These are phyloP conservation scores for Neonectria hederae DNA, from an alignment of 2,329 filamentous ascomycete genomes.

Conservation along the genomic window DNA sequence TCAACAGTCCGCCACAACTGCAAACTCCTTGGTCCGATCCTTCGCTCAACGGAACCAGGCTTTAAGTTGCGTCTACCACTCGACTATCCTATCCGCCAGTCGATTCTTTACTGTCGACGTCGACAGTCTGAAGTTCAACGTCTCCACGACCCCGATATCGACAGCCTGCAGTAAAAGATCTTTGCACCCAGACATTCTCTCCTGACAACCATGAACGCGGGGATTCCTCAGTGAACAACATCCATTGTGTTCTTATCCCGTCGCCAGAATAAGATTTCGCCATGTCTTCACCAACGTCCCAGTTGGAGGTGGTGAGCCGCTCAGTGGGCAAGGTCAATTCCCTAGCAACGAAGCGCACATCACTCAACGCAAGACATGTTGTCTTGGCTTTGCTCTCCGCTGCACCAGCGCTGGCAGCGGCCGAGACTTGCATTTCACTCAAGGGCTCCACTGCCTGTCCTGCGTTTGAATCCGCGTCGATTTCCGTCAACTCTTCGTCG, in stretches of 20 bases:
- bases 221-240: constrained; percentile 23
- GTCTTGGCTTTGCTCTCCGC: constrained; percentile 41
- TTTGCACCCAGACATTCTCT: constrained; percentile 21
- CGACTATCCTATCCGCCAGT: constrained; percentile 41
- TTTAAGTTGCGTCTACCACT: constrained; percentile 47
- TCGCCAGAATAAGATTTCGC: not conserved
- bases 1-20: constrained; percentile 26
- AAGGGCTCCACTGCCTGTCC: constrained; percentile 75
- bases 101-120: constrained; percentile 22
- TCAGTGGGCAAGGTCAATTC: not conserved
- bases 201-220: constrained; percentile 37
- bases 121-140: not conserved
- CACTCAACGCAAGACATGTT: constrained; percentile 32
- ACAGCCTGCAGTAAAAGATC: constrained; percentile 17
- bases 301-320: constrained; percentile 25
- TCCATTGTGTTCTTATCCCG: constrained; percentile 22
- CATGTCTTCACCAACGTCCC: constrained; percentile 14
- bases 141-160: constrained; percentile 8
- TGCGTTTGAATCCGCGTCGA: constrained; percentile 76
- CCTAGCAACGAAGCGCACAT: constrained; percentile 31
- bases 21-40: constrained; percentile 32
- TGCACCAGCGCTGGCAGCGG: constrained; percentile 46
- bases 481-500: constrained; percentile 70
- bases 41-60: constrained; percentile 34
- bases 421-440: constrained; percentile 71